Conservation (phyloP, 192 early-diverging fungal species). For the Dissophora globulifera region DNA sequence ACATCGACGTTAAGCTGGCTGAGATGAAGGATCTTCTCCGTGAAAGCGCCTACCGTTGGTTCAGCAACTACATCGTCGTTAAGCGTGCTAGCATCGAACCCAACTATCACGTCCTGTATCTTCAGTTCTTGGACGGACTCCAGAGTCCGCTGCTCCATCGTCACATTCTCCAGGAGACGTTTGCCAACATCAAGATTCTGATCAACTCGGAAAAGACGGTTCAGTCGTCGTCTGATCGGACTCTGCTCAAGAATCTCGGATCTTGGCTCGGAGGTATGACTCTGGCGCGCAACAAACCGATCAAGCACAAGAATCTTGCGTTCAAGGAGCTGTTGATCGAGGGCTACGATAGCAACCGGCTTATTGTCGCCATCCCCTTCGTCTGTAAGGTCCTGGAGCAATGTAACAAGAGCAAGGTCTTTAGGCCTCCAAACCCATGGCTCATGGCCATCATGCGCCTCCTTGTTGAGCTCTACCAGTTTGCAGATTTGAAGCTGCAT, state of each 20-base stretch:
- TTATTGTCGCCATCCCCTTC: slow-evolving; percentile 98
- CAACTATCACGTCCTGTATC: slow-evolving; percentile 95
- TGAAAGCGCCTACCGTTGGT: slow-evolving; percentile 83
- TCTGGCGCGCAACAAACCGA: slow-evolving; percentile 94
- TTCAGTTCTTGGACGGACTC: slow-evolving; percentile 83
- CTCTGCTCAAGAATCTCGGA: slow-evolving; percentile 94
- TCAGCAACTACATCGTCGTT: slow-evolving; percentile 93
- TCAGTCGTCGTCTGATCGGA: slow-evolving; percentile 87
- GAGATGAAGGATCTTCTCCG: slow-evolving; percentile 83
- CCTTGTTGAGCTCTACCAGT: slow-evolving; percentile 92
- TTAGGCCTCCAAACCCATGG: slow-evolving; percentile 98
- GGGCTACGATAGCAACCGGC: slow-evolving; percentile 85
- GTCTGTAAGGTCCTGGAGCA: slow-evolving; percentile 98
- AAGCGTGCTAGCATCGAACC: slow-evolving; percentile 97
- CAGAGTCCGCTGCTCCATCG: slow-evolving; percentile 71
- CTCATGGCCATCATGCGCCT: slow-evolving; percentile 94
- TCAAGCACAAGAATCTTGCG: slow-evolving; percentile 93
- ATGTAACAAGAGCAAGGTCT: slow-evolving; percentile 83
- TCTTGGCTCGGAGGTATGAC: slow-evolving; percentile 98
- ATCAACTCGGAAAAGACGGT: slow-evolving; percentile 95
- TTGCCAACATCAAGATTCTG: slow-evolving; percentile 85
- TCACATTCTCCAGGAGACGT: slow-evolving; percentile 91
- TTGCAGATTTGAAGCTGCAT: slow-evolving; percentile 93
- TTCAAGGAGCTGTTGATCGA: slow-evolving; percentile 96
- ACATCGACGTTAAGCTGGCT: slow-evolving; percentile 78